These are phyloP conservation scores for Phycomyces nitens DNA, from an alignment of 192 early-diverging fungal genomes.

Conservation along the genomic window DNA sequence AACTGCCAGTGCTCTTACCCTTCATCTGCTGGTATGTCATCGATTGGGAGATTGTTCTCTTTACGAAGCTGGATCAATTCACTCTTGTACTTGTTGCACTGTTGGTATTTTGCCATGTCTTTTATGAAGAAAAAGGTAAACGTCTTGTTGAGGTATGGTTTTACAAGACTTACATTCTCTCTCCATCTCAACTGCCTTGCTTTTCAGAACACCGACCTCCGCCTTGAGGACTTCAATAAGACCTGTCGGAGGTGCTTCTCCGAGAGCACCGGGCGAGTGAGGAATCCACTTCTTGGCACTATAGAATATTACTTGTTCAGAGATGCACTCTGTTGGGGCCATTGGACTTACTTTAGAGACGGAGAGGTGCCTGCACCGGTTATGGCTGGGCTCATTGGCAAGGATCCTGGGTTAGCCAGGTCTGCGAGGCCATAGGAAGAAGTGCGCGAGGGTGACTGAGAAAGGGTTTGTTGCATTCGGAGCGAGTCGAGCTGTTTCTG, in stretches of 20 bases:
- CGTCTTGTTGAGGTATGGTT: neutral
- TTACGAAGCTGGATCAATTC: slow-evolving; percentile 29
- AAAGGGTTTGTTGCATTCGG: slow-evolving; percentile 33
- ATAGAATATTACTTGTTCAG: no score
- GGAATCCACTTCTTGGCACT: slow-evolving; percentile 31
- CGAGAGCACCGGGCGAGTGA: slow-evolving; percentile 19
- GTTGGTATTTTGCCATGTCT: slow-evolving; percentile 19
- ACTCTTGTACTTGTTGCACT: slow-evolving; percentile 26
- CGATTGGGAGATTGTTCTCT: slow-evolving; percentile 16
- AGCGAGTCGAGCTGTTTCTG: slow-evolving; percentile 75
- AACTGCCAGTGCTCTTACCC: slow-evolving; percentile 10
- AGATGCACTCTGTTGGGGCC: no score
- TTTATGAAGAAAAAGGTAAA: neutral
- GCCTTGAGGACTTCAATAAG: slow-evolving; percentile 24
- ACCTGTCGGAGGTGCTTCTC: slow-evolving; percentile 13
- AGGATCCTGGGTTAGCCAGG: neutral
- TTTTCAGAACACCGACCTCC: slow-evolving; percentile 26
- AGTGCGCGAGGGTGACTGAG: slow-evolving; percentile 2
- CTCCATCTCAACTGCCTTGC: slow-evolving; percentile 31
- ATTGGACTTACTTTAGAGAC: neutral
- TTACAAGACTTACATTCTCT: slow-evolving; percentile 35
- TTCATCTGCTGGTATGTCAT: slow-evolving; percentile 28
- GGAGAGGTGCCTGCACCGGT: neutral
- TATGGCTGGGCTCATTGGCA: neutral
- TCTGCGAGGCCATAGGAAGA: neutral